These are phyloP conservation scores for Cornus suecica DNA, from an alignment of 148 eudicot genomes.

Conservation along the genomic window DNA sequence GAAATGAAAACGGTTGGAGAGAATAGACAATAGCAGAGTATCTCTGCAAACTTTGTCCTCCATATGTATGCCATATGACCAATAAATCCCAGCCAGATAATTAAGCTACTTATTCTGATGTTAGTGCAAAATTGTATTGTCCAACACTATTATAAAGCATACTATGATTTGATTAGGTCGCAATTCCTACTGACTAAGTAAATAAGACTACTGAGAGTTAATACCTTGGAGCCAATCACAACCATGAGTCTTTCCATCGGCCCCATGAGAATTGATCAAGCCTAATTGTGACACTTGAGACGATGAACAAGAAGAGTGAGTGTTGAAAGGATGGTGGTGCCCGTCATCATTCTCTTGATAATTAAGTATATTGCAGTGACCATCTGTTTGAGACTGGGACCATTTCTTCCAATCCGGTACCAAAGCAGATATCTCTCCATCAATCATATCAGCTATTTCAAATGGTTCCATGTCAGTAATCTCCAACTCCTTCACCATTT, in stretches of 20 bases:
- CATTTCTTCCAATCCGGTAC: constrained; percentile 36
- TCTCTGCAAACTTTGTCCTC: no score
- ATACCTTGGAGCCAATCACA: constrained; percentile 33
- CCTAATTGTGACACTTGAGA: constrained; percentile 37
- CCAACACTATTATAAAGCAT: not conserved
- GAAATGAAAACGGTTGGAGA: not conserved
- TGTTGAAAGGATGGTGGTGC: constrained; percentile 18
- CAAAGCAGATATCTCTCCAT: constrained; percentile 40
- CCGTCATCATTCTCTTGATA: constrained; percentile 30
- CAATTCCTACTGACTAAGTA: not conserved
- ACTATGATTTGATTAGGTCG: not conserved
- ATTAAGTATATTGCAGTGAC: constrained; percentile 12
- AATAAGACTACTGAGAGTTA: not conserved
- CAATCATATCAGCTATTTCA: constrained; percentile 51
- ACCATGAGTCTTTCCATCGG: constrained; percentile 9
- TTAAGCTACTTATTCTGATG: not conserved
- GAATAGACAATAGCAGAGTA: not conserved
- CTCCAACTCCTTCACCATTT: constrained; percentile 59
- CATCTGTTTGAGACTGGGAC: constrained; percentile 11
- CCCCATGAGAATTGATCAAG: constrained; percentile 11
- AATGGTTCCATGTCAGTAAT: constrained; percentile 44
- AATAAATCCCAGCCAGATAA: not conserved
- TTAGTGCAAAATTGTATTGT: not conserved
- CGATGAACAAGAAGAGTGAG: constrained; percentile 37
- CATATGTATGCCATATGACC: not conserved